Evolutionary conservation across 208 protist genomes (phyloP).

Genomic region (Trypanosoma melophagium): DNA sequence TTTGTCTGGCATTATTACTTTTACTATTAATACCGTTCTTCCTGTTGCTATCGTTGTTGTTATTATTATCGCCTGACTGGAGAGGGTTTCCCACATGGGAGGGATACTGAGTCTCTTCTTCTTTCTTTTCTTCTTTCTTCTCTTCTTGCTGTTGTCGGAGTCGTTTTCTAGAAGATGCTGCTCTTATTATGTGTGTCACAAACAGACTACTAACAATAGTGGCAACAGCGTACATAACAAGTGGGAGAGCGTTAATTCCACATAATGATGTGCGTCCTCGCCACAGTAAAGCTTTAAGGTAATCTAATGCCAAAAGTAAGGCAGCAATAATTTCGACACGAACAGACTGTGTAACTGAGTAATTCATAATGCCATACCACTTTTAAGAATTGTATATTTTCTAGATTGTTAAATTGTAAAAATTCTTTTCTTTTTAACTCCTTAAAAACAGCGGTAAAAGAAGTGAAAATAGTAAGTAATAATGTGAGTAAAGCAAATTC

Average conservation of each 20-base stretch:
- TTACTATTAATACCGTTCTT: neutral
- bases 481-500: too few relatives aligned
- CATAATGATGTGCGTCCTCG: neutral
- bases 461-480: neutral
- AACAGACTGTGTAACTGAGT: neutral
- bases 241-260: too few relatives aligned
- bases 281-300: neutral
- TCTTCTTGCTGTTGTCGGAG: too few relatives aligned
- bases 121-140: too few relatives aligned
- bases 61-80: neutral
- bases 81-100: too few relatives aligned
- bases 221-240: neutral
- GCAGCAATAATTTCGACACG: conserved; percentile 12
- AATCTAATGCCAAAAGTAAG: conserved; percentile 9
- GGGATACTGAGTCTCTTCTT: too few relatives aligned
- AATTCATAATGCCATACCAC: conserved; percentile 15
- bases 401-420: neutral
- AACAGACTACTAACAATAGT: too few relatives aligned
- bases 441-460: neutral
- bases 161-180: too few relatives aligned
- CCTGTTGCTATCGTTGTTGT: too few relatives aligned
- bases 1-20: neutral
- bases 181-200: too few relatives aligned
- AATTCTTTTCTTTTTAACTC: neutral
- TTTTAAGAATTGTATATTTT: neutral